Base-by-base conservation (phyloP, 371 early-diverging fungal genomes). In the Circinella minor region DNA sequence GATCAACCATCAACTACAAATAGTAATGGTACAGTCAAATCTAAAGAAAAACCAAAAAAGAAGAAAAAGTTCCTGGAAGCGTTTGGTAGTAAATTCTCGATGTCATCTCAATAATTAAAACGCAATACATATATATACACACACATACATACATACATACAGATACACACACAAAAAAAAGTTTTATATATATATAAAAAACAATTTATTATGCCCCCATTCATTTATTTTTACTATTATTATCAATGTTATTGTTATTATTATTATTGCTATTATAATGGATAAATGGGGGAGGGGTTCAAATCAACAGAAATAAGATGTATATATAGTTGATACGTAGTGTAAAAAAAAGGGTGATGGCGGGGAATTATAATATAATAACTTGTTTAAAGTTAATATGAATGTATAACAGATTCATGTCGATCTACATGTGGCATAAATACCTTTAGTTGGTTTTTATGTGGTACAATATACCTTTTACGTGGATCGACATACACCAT, bases 81-180 rank as follows among this genome's bases (percentile, higher is more conserved):
- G 18, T 74, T 74, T 49, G 75, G 75, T 38, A 69, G 71, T 61
- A 74, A 74, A 62, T 66, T 74, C 39, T 67, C 72, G 55, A 72
- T 72, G 72, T 63, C 71, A 54, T 74, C 70, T 54, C 68, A 74
- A 61, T 74, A 54, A 67, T 69, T 18, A 49, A 34, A 69, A 3
- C 39, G 17, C n/a, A 51, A 63, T 9, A 43, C 9, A 9, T 43
- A 9, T 43, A 1, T 43, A 43, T 43, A 43, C 27, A 27, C 27
- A 27, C 27, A 27, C 27, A 27, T 27, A 27, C 27, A 27, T 2
- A 27, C 27, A 27, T 27, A 27, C 27, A 27, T 27, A 27, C 27
- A 27, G 27, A 27, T 27, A 27, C 27, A 27, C 27, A 27, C 27
- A 51, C 55, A 59, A 55, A 55, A 55, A 55, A 55, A 55, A 55